These are phyloP conservation scores for Mycena filopes DNA, from an alignment of 768 basidiomycete species.

Conservation along the genomic window DNA sequence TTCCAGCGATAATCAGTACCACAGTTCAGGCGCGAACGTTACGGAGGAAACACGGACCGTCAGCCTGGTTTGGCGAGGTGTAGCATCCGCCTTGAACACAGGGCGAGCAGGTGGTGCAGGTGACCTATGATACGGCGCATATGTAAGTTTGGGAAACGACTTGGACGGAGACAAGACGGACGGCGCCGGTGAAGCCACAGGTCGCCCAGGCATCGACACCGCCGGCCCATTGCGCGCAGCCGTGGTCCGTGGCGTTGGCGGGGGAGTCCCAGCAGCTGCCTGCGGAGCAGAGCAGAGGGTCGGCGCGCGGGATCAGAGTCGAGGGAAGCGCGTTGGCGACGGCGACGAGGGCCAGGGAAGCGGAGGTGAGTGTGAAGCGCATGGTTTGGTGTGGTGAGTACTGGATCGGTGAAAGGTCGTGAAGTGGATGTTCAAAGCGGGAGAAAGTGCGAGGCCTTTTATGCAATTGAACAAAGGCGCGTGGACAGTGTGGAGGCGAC, in stretches of 20 bases:
- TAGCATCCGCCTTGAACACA: slow-evolving; percentile 14
- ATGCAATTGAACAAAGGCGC: too few species aligned
- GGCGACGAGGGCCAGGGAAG: slow-evolving; percentile 13
- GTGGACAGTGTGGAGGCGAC: too few species aligned
- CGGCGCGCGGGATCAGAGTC: background rate
- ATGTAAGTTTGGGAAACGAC: background rate
- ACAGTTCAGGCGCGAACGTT: too few species aligned
- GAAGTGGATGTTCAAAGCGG: too few species aligned
- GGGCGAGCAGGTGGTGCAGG: slow-evolving; percentile 18
- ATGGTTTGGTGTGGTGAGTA: slow-evolving; percentile 1
- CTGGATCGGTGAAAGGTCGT: too few species aligned
- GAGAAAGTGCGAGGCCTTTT: too few species aligned
- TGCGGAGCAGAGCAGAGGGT: background rate
- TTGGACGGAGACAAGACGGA: background rate
- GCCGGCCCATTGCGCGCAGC: slow-evolving; percentile 13
- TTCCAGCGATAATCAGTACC: too few species aligned
- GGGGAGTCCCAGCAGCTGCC: slow-evolving; percentile 21
- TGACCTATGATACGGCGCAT: slow-evolving; percentile 5
- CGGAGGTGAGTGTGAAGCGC: slow-evolving; percentile 7
- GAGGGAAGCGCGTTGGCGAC: background rate
- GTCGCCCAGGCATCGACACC: slow-evolving; percentile 14
- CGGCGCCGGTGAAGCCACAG: slow-evolving; percentile 18
- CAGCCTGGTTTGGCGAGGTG: slow-evolving; percentile 9
- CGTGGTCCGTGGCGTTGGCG: slow-evolving; percentile 15
- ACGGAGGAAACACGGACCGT: background rate